Base-by-base conservation (phyloP, 768 basidiomycete species). In the Tubosaeta sp. region DNA sequence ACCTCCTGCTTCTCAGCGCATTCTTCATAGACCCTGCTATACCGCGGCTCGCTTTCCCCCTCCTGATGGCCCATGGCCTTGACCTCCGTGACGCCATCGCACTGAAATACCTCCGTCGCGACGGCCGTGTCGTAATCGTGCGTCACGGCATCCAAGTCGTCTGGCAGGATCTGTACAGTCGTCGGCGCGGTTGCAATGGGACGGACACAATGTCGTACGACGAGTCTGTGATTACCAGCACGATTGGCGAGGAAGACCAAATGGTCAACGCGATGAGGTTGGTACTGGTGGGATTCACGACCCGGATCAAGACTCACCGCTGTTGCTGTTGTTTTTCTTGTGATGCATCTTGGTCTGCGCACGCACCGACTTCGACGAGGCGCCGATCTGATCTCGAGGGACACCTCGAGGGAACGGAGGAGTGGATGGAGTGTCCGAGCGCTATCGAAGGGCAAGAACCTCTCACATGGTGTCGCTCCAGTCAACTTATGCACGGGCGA, bases 101-200 rank as follows among this genome's bases (percentile, higher is more conserved):
- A 55, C 6, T 50, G 58, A 17, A 48, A 61, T 37, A 48, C 43
- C 35, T 69, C 66, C 8, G 67, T 69, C 1, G 52, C 57, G 22
- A 62, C 51, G 1, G 57, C 60, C 0, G 68, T 68, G 16, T 56
- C 60, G 43, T 62, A 62, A 46, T 68, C 68, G 5, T 59, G 56
- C 13, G 67, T 68, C 6, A 59, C 46, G 10, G 68, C 68, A 2
- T 68, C 68, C 46, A 68, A 68, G 48, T 68, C 62, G 35, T 68
- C 68, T 2, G 63, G 51, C 16, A 68, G 48, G 34, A 66, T 57
- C 41, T 68, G 68, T n/a, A 70, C 46, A 14, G 67, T 68, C 8
- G 67, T 70, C 17, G 67, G 67, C 13, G 68, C 62, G 22, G 22
- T 22, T 22, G 22, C 22, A 22, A 22, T 22, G 22, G 3, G 22